Percentiles rank a stretch among this genome's conserved stretches.
phyloP scores from a whole-genome alignment of 345 rosid genomes.

The Moringa oleifera region DNA sequence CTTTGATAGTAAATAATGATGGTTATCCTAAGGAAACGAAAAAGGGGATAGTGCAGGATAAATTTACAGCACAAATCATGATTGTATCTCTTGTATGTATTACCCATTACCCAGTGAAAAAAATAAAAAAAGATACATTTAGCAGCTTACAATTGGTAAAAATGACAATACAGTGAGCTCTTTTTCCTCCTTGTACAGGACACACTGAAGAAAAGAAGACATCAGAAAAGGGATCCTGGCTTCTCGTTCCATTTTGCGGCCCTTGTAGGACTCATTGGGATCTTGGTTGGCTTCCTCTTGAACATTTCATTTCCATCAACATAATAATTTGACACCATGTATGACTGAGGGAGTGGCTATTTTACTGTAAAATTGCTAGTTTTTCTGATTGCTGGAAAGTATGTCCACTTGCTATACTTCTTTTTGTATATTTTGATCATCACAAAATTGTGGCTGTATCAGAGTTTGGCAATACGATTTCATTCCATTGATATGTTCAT shows the following conservation, averaged over 20 bases:
- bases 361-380: slow-evolving; percentile 25
- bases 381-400: slow-evolving; percentile 21
- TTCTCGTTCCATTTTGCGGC: slow-evolving; percentile 71
- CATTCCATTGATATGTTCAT: slow-evolving; percentile 21
- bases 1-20: too few relatives aligned
- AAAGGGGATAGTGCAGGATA: background rate
- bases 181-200: slow-evolving; percentile 38
- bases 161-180: too few relatives aligned
- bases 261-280: slow-evolving; percentile 73
- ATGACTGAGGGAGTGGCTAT: slow-evolving; percentile 3
- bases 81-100: too few relatives aligned
- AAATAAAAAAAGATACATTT: too few relatives aligned
- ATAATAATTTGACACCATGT: slow-evolving; percentile 19
- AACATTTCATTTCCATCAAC: slow-evolving; percentile 44
- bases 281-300: slow-evolving; percentile 71
- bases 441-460: slow-evolving; percentile 12
- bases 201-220: slow-evolving; percentile 59
- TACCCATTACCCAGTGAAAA: too few relatives aligned
- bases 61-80: background rate
- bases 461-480: slow-evolving; percentile 12
- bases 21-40: too few relatives aligned
- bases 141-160: too few relatives aligned
- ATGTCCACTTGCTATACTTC: background rate
- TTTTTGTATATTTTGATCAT: slow-evolving; percentile 27
- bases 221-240: slow-evolving; percentile 42